Percentiles rank a stretch among this genome's conserved stretches.
Evolutionary conservation across 805 yeast species (phyloP).

Genomic region (Scheffersomyces coipomensis): DNA sequence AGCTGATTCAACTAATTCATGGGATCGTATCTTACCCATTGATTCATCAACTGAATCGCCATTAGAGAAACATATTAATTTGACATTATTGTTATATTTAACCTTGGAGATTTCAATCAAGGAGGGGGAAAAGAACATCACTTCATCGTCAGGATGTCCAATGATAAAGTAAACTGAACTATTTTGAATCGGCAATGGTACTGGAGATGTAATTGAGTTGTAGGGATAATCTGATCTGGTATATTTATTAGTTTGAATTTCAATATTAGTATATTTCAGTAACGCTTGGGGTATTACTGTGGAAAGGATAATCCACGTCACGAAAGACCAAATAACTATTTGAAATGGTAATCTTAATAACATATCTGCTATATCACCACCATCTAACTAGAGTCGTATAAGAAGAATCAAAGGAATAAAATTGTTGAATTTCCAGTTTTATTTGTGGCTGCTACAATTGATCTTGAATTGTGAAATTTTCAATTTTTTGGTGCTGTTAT

Average conservation of each 20-base stretch:
- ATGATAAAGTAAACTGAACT: conserved; percentile 54
- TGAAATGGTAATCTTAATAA: conserved; percentile 9
- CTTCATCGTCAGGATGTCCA: conserved; percentile 98
- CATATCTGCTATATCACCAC: no score
- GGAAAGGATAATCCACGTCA: conserved; percentile 37
- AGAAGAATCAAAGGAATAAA: not conserved
- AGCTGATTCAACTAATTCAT: conserved; percentile 60
- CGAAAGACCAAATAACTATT: conserved; percentile 23
- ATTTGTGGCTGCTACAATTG: no score
- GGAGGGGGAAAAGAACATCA: conserved; percentile 93
- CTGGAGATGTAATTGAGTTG: conserved; percentile 33
- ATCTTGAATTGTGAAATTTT: no score
- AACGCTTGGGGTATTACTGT: conserved; percentile 39
- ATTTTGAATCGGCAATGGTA: conserved; percentile 32
- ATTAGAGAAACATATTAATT: conserved; percentile 66
- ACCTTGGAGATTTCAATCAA: conserved; percentile 50
- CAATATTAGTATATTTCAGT: conserved; percentile 25
- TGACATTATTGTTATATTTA: conserved; percentile 48
- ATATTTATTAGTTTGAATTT: conserved; percentile 25
- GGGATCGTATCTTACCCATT: conserved; percentile 59
- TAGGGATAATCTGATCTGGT: conserved; percentile 27
- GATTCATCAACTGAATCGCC: conserved; percentile 71
- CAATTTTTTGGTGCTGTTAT: no score
- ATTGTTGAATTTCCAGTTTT: no score
- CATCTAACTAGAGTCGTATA: not conserved